Evolutionary conservation across 192 early-diverging fungal species (phyloP), one percentile per base, ranked within the genome.

Genomic region (Pilobolus umbonatus): DNA sequence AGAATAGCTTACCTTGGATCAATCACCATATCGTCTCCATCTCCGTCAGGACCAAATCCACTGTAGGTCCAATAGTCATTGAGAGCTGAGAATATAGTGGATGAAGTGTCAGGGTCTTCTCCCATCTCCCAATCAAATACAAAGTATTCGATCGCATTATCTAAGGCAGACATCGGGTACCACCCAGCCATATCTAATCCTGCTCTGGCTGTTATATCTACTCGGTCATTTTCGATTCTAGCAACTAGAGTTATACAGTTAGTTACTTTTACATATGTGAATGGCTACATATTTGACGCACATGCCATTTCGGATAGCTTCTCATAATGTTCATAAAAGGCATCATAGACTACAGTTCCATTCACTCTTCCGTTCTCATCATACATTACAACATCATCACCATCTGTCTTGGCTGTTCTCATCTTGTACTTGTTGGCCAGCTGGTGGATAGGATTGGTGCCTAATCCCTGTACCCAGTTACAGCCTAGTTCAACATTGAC

Each of bases 381-480:
- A 40, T 60, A 64, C 11, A 53, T 59, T 1, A 51, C 47, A 6
- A 65, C 32, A 59, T 71, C 59, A 7, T 47, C 58, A 38, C 47
- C 43, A 43, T 74, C 28, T 19, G 34, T 62, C n/a, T 5, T 2
- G 3, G 42, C 43, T 0, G 58, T 57, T 0, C 64, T 39, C n/a
- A 74, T 34, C 7, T 60, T 65, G 15, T 62, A 65, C 35, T 74
- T 71, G 11, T 61, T 1, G 5, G 57, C 34, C 15, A 74, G 40
- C 17, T 57, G 39, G 25, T 66, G 54, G 25, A 74, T 31, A 19
- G 68, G 73, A 21, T 74, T 74, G 4, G 38, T 56, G 17, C 68
- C 69, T 2, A 71, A 29, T 9, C 64, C 73, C 56, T 71, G 68
- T 5, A 74, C 71, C 71, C 71, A 73, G 26, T 73, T 73, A 32